Conservation (phyloP, 1,284 basidiomycete genomes). For the Hemileccinum hortonii region DNA sequence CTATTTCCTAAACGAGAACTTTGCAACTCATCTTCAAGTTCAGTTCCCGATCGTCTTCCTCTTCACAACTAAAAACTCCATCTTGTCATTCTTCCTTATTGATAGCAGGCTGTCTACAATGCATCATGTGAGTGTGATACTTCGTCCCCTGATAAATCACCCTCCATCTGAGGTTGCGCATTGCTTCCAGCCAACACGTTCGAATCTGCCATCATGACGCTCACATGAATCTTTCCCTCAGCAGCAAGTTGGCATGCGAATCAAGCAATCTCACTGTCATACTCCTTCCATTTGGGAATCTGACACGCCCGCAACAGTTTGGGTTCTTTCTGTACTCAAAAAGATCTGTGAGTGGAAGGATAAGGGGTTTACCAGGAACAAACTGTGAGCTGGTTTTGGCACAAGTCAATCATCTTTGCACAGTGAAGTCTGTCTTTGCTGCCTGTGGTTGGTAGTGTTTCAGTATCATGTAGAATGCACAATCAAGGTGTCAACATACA, state of each 20-base stretch:
- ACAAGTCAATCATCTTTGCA: slow-evolving; percentile 90
- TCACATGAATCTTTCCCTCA: slow-evolving; percentile 62
- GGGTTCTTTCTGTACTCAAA: slow-evolving; percentile 78
- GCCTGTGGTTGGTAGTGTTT: slow-evolving; percentile 37
- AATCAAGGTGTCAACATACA: slow-evolving; percentile 50
- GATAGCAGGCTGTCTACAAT: slow-evolving; percentile 21
- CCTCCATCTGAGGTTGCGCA: slow-evolving; percentile 5
- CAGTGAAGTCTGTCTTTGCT: slow-evolving; percentile 79
- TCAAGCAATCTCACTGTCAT: slow-evolving; percentile 77
- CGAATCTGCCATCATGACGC: slow-evolving; percentile 67
- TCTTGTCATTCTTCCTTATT: no score
- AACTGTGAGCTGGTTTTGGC: slow-evolving; percentile 89
- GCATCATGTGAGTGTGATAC: slow-evolving; percentile 20
- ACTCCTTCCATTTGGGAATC: slow-evolving; percentile 96
- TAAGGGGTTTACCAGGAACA: slow-evolving; percentile 27
- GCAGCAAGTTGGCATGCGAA: slow-evolving; percentile 70
- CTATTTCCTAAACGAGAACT: no score
- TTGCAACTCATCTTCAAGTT: no score
- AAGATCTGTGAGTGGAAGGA: not conserved
- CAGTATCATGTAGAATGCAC: not conserved
- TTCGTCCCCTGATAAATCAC: not conserved
- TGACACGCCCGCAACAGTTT: slow-evolving; percentile 90
- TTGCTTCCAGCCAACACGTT: slow-evolving; percentile 65
- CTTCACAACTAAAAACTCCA: no score
- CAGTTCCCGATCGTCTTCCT: no score